Evolutionary conservation across 2,329 filamentous ascomycete genomes (phyloP).

Genomic region (Xylaria sp.): DNA sequence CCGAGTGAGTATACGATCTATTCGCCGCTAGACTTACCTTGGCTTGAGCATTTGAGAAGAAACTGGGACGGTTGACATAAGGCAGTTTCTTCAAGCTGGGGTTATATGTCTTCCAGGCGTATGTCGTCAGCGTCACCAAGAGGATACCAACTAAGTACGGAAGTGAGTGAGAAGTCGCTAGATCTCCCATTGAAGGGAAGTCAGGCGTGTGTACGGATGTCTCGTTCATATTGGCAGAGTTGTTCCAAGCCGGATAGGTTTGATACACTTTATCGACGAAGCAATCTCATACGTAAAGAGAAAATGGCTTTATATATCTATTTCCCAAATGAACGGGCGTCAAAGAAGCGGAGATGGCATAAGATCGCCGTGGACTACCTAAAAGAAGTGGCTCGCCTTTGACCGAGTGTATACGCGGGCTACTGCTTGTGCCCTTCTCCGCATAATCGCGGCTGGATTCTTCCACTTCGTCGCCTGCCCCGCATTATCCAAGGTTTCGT

Average conservation of each 20-base stretch:
- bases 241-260: not conserved
- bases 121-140: slow-evolving; percentile 22
- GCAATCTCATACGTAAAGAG: not conserved
- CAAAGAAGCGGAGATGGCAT: not conserved
- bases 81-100: slow-evolving; percentile 32
- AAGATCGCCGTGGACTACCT: not conserved
- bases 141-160: slow-evolving; percentile 29
- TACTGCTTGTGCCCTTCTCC: too few relatives aligned
- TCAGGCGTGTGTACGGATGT: slow-evolving; percentile 13
- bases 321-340: not conserved
- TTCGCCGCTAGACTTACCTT: slow-evolving; percentile 17
- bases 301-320: not conserved
- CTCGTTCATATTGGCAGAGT: slow-evolving; percentile 27
- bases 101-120: slow-evolving; percentile 28
- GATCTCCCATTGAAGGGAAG: slow-evolving; percentile 17
- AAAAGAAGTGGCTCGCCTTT: not conserved
- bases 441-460: too few relatives aligned
- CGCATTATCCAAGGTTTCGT: not conserved
- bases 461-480: not conserved
- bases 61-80: slow-evolving; percentile 18
- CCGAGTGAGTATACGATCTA: not conserved
- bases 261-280: not conserved
- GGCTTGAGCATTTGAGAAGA: slow-evolving; percentile 26
- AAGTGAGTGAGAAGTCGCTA: slow-evolving; percentile 19
- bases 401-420: too few relatives aligned